Percentiles rank a stretch among this genome's conserved stretches.
Evolutionary conservation across 176 grass and related monocot genomes (phyloP).

Genomic region (Luzula sylvatica): DNA sequence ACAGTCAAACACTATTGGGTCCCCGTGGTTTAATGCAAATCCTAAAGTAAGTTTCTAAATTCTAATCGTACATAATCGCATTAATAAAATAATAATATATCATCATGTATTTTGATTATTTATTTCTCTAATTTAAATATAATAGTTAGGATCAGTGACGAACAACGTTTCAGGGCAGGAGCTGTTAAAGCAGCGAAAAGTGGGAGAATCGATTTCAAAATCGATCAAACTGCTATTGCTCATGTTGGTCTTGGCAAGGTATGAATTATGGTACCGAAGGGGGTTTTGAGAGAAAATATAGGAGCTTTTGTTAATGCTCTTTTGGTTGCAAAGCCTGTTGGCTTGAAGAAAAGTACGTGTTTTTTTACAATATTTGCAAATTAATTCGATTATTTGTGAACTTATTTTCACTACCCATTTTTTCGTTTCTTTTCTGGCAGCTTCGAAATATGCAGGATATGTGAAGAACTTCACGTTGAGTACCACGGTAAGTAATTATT

Average conservation of each 20-base stretch:
- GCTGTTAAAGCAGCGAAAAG: constrained; percentile 85
- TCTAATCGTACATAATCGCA: not conserved
- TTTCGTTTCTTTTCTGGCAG: constrained; percentile 42
- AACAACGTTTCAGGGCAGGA: constrained; percentile 76
- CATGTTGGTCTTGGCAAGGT: constrained; percentile 99
- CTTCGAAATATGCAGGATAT: constrained; percentile 97
- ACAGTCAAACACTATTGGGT: too few species aligned
- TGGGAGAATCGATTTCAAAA: constrained; percentile 92
- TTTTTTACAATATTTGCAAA: too few species aligned
- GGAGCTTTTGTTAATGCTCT: constrained; percentile 92
- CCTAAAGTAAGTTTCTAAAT: constrained; percentile 55
- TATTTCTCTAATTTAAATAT: constrained; percentile 6
- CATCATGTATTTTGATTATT: not conserved
- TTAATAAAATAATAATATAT: too few species aligned
- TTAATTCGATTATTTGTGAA: too few species aligned
- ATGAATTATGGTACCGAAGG: too few species aligned
- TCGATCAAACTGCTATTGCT: constrained; percentile 95
- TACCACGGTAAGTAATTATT: constrained; percentile 72
- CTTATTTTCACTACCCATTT: too few species aligned
- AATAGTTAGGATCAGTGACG: constrained; percentile 83
- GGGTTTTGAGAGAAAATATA: constrained; percentile 81
- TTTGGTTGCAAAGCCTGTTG: constrained; percentile 88
- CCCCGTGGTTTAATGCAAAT: constrained; percentile 97
- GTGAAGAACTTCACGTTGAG: constrained; percentile 93
- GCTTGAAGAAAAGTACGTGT: constrained; percentile 90